Conservation (phyloP, 2,329 filamentous ascomycete genomes). For the Aureobasidium sp. region DNA sequence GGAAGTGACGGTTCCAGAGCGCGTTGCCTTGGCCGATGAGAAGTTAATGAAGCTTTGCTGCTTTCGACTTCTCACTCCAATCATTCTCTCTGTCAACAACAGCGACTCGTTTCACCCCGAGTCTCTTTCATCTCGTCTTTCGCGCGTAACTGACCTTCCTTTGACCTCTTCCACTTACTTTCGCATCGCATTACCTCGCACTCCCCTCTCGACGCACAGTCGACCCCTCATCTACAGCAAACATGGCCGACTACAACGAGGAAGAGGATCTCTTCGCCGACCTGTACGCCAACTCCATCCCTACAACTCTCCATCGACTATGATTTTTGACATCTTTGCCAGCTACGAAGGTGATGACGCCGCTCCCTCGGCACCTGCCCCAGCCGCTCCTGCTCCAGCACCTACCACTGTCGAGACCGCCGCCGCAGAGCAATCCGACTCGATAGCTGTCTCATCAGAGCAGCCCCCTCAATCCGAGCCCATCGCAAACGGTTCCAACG, state of each 20-base stretch:
- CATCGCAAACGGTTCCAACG: slow-evolving; percentile 13
- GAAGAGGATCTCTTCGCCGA: slow-evolving; percentile 96
- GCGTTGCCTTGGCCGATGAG: not conserved
- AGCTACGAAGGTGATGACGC: slow-evolving; percentile 61
- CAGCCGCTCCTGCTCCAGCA: not conserved
- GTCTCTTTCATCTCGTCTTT: not conserved
- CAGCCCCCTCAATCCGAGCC: not conserved
- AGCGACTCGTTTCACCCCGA: not conserved
- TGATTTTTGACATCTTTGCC: slow-evolving; percentile 13
- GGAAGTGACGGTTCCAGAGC: not conserved
- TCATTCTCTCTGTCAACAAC: not conserved
- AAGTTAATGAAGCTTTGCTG: not conserved
- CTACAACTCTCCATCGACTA: not conserved
- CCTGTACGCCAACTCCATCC: slow-evolving; percentile 54
- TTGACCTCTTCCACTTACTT: not conserved
- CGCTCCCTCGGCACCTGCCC: slow-evolving; percentile 21
- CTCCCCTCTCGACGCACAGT: not conserved
- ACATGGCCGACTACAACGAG: slow-evolving; percentile 68
- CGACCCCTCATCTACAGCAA: slow-evolving; percentile 20
- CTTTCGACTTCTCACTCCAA: not conserved
- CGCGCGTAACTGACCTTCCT: not conserved
- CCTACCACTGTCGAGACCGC: slow-evolving; percentile 3
- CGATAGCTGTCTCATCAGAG: not conserved
- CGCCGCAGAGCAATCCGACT: not conserved
- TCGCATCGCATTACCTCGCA: not conserved